phyloP scores from a whole-genome alignment of 306 rosid genomes.

The Trifolium dubium region DNA sequence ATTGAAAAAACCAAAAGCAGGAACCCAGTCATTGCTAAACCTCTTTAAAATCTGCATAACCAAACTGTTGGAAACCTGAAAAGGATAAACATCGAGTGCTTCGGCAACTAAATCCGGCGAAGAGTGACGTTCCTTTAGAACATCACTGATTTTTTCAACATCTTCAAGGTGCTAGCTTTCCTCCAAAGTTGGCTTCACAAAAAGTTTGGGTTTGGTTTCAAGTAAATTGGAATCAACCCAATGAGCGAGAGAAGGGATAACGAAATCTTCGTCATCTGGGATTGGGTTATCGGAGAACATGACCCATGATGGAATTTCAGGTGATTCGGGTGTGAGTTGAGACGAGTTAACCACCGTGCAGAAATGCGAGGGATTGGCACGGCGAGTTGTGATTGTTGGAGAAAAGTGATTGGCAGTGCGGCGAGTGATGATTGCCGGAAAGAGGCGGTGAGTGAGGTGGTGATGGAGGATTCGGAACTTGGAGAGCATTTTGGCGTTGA shows the following conservation, averaged over 20 bases:
- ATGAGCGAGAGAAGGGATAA: conserved; percentile 74
- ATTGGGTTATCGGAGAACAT: conserved; percentile 49
- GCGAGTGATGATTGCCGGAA: conserved; percentile 36
- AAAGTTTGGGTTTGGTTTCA: conserved; percentile 31
- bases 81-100: conserved; percentile 49
- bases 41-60: conserved; percentile 67
- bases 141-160: conserved; percentile 49
- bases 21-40: conserved; percentile 65
- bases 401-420: neutral
- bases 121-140: conserved; percentile 56
- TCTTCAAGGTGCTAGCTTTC: conserved; percentile 26
- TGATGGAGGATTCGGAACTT: conserved; percentile 40
- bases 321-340: conserved; percentile 48
- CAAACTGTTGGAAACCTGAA: conserved; percentile 47
- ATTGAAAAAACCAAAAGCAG: conserved; percentile 69
- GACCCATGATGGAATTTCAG: conserved; percentile 73
- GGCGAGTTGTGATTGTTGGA: neutral
- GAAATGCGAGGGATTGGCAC: too few relatives aligned
- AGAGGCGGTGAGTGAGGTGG: conserved; percentile 13
- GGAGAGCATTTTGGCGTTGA: conserved; percentile 47
- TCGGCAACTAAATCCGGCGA: conserved; percentile 55
- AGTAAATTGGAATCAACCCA: conserved; percentile 63
- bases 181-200: conserved; percentile 13
- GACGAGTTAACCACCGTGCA: conserved; percentile 50
- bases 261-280: conserved; percentile 59